Base-by-base conservation (phyloP, 1,284 basidiomycete species). In the Malassezia pachydermatis region DNA sequence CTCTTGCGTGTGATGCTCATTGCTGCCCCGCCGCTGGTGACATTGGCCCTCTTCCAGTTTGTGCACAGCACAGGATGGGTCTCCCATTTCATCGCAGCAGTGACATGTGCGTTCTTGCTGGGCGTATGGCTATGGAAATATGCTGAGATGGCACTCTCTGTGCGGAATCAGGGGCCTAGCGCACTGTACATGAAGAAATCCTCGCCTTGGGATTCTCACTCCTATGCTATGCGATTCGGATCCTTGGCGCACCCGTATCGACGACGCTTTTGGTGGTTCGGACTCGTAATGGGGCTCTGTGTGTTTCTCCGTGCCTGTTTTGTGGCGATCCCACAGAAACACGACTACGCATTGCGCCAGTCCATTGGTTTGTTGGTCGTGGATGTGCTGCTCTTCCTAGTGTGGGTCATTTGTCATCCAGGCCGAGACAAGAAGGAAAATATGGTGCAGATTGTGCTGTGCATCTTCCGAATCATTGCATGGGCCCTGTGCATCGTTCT, bases 1-100 rank as follows among this genome's bases (percentile, higher is more conserved):
- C 27, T 43, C 8, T 13, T 41, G 29, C 44, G 45, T 8, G 14
- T 46, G 13, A 23, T 38, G 7, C 32, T 41, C 36, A 30, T 16
- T 11, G 54, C 50, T 13, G 42, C 44, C 19, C 32, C 44, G 37
- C 44, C 45, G 17, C 25, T 52, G 33, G 51, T 65, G 22, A 57
- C 65, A n/a, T 62, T 67, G 16, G 57, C 59, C 22, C 64, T 70
- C 36, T 69, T 63, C 56, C 67, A 70, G 38, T 70, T 61, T 57
- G 41, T 54, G n/a, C 46, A 57, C 10, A 58, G 60, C 10, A 58
- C 58, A 34, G 60, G 59, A 27, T 70, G 67, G 67, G 57, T 63
- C 13, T 59, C 65, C 9, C 60, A 70, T 29, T 35, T 70, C 2
- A 33, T 65, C 7, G 65, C 67, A 3, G 64, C 59, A 10, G 41